Evolutionary conservation across 176 grass and related monocot species (phyloP).

Genomic region (Oryza meridionalis): DNA sequence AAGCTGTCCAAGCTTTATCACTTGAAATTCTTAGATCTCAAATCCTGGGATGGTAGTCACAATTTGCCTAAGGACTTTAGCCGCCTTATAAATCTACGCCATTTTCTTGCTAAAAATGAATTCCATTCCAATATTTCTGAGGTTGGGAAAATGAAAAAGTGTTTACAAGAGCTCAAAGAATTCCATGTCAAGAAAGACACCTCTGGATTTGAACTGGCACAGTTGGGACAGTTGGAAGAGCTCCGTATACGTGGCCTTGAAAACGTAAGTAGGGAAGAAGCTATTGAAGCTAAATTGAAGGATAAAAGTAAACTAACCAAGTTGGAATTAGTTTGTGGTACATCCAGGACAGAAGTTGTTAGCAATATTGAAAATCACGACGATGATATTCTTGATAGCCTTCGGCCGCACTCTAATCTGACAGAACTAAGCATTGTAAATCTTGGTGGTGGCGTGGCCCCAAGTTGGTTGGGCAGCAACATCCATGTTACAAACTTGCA

Average conservation of each 20-base stretch:
- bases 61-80: background rate
- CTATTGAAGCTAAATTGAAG: too few species aligned
- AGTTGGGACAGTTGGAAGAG: background rate
- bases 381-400: too few species aligned
- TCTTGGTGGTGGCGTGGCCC: too few species aligned
- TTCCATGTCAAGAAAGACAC: slow-evolving; percentile 14
- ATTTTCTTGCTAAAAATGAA: background rate
- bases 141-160: slow-evolving; percentile 24
- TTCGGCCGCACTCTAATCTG: too few species aligned
- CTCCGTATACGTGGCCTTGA: background rate
- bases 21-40: slow-evolving; percentile 13
- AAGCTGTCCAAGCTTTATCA: slow-evolving; percentile 16
- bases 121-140: slow-evolving; percentile 10
- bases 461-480: too few species aligned
- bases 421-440: too few species aligned
- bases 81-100: slow-evolving; percentile 5
- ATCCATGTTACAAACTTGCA: too few species aligned
- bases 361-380: too few species aligned
- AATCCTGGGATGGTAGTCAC: rapidly evolving
- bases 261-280: background rate
- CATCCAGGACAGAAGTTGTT: too few species aligned
- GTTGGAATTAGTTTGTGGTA: too few species aligned
- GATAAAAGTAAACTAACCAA: too few species aligned
- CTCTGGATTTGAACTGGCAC: background rate
- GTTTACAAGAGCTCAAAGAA: background rate